Evolutionary conservation across 2,329 filamentous ascomycete species (phyloP), one percentile per base, ranked within the genome.

Genomic region (Pseudocercospora ulei): DNA sequence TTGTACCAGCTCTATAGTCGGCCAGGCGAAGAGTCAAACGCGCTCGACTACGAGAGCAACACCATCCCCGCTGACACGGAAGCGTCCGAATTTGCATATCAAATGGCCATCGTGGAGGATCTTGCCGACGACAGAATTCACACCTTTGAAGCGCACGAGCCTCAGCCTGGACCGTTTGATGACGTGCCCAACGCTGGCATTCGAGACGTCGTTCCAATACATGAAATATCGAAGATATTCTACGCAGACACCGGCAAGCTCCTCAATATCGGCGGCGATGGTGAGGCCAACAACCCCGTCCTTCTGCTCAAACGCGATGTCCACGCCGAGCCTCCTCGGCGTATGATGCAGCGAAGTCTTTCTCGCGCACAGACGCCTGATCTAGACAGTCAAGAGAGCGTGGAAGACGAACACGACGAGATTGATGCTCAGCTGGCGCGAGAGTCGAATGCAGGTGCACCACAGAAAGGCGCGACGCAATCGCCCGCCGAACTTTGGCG

Each of bases 241-340:
- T 95, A 94, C 55, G 85, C 86, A 1, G 83, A 93, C 50, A 92
- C 84, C 0, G 86, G 86, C 11, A 83, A 83, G 51, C 83, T 95
- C 6, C 68, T 95, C 16, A 93, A 93, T 45, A 86, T 95, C 39
- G 78, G 78, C 8, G 70, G 65, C 2, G 74, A 80, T 14, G 75
- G 71, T 8, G 78, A 80, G 49, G 72, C 72, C 2, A 84, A 80
- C 54, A 83, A 77, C 42, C 81, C 83, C 0, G 75, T 88, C 1
- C 64, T 90, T 1, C 62, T 90, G 0, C 59, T 90, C 26, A 87
- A 86, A 58, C 68, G 83, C 49, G 81, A 88, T 50, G 49, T 73
- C 3, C 69, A 76, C 42, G 77, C 80, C 9, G 63, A 73, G 7
- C 72, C 75, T 1, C 77, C 78, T 3, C 66, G 72, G 11, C 66